Evolutionary conservation across 371 early-diverging fungal genomes (phyloP), one percentile per base, ranked within the genome.

Genomic region (Capniomyces stellatus): DNA sequence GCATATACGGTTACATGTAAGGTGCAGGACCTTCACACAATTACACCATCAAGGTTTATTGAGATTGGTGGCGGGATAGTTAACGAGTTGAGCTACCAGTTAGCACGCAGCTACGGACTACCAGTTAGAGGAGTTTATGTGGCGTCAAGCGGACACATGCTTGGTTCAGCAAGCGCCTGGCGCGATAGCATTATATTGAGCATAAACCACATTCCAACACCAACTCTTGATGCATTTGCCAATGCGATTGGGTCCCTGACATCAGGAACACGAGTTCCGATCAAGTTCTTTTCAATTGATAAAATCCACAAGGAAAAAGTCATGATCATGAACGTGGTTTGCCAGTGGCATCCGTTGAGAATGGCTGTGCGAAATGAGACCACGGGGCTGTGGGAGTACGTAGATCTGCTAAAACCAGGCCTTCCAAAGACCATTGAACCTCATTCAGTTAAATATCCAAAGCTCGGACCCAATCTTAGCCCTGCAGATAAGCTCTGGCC

Each of bases 11-110:
- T 72, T 15, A 58, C 63, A 1, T 51, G 85, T 25, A 52, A 51
- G 0, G 70, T 85, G n/a, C 82, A 87, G 59, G 84, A 91, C 60
- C 63, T 94, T 51, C 85, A 90, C 59, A 49, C 64, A 1, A 72
- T 82, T 43, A 81, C 85, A 29, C 88, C 88, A 0, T 64, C 71
- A 59, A 64, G 71, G 3, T 82, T 72, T 50, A 61, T 93, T n/a
- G 88, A 92, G 59, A 72, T 91, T 27, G 93, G 93, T 43, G 95
- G 92, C 31, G 73, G 77, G 2, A 90, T 92, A 12, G 84, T 90
- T 21, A 88, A 84, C 64, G 82, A 91, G 2, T 72, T 87, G 12
- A 70, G 71, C 29, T 81, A 78, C 63, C 79, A 81, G 63, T 62
- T 81, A 1, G 82, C 82, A 6, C 63, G 81, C 29, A 66, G 68